phyloP scores from a whole-genome alignment of 1,284 basidiomycete genomes.

The Porodaedalea pini region DNA sequence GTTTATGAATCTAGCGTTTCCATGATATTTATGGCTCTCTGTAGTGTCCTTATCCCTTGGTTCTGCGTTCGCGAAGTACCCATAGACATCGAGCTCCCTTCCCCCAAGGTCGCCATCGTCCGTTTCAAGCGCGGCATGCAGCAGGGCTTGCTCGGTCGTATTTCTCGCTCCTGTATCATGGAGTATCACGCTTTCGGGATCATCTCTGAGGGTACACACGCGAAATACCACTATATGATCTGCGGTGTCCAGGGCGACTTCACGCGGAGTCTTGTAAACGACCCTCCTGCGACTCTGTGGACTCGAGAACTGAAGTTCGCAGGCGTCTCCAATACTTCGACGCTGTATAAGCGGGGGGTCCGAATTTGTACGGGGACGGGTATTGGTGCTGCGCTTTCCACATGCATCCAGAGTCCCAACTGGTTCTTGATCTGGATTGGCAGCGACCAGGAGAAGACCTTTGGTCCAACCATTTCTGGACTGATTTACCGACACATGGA shows the following conservation, averaged over 20 bases:
- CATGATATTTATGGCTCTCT: constrained; percentile 20
- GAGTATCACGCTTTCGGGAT: constrained; percentile 64
- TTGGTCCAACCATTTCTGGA: constrained; percentile 68
- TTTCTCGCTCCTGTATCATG: constrained; percentile 53
- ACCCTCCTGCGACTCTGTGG: constrained; percentile 66
- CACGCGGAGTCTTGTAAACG: constrained; percentile 62
- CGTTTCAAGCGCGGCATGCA: constrained; percentile 64
- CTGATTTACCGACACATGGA: constrained; percentile 64
- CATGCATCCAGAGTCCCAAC: constrained; percentile 64
- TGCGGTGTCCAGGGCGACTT: constrained; percentile 79
- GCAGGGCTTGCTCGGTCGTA: constrained; percentile 54
- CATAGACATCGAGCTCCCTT: constrained; percentile 71
- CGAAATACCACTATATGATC: constrained; percentile 73
- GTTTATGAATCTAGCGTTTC: neutral
- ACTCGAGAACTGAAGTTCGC: constrained; percentile 76
- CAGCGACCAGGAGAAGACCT: constrained; percentile 72
- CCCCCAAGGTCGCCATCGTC: constrained; percentile 55
- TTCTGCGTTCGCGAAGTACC: constrained; percentile 67
- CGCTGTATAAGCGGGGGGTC: constrained; percentile 68
- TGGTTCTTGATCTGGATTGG: constrained; percentile 82
- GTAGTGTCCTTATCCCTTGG: constrained; percentile 70
- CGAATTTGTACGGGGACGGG: constrained; percentile 78
- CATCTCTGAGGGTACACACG: constrained; percentile 60
- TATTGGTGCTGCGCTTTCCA: constrained; percentile 71
- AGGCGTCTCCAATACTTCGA: constrained; percentile 75